Base-by-base conservation (phyloP, 345 rosid species). In the Raphanus sativus region DNA sequence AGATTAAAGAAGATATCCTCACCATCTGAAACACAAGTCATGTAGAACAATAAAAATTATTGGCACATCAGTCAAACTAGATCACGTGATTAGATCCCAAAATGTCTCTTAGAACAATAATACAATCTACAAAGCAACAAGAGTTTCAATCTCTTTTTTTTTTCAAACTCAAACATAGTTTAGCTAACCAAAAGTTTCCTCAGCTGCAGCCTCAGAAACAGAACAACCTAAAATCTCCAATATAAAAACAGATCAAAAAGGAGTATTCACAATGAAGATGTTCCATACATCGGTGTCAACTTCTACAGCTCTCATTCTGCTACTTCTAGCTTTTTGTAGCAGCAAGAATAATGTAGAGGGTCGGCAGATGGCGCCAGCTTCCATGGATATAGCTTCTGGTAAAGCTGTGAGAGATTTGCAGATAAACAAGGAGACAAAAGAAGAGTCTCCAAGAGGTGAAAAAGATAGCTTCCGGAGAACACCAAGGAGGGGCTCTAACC, bases 221-320 rank as follows among this genome's bases (percentile, higher is more conserved):
- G 12, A 78, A 33, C 26, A 66, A 3, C 62, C 72, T 21, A 78
- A 61, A 4, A 52, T 65, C 59, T 61, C 6, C 29, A 67, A 67
- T 34, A 66, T 65, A 67, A 73, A 5, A 73, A 52, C 42, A 73
- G 50, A 62, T 52, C 65, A 69, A 74, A 79, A 62, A 52, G 58
- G 62, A 79, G 28, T 34, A 62, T 55, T 40, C 74, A 72, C 68
- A 72, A 90, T 90, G 92, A 84, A 79, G 75, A 74, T 82, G 48
- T 66, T 72, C 76, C 83, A 86, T 54, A 59, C 28, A 77, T 73
- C 74, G 6, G 28, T 52, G 1, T 73, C 89, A 40, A 83, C 70
- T 63, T 60, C 78, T 25, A 8, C 60, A 55, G 10, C 25, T 16
- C 59, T 52, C 10, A 5, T 52, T 52, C 10, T 52, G 0, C 59